These are phyloP conservation scores for Citrus hindsii DNA, from an alignment of 345 rosid genomes.

Conservation along the genomic window DNA sequence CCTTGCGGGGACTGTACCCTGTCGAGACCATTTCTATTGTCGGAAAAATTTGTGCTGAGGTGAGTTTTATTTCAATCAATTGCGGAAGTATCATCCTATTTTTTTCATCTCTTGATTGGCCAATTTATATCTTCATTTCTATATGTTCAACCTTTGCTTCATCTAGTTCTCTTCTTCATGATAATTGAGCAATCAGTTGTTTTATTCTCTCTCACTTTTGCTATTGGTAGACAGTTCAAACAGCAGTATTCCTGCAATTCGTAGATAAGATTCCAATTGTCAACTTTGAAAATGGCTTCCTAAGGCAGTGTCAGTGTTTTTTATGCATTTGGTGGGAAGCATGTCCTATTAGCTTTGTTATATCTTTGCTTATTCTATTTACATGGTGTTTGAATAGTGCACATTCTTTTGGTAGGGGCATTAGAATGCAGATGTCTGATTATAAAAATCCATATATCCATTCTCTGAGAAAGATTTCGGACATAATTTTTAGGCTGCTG, in stretches of 20 bases:
- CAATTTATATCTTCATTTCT: neutral
- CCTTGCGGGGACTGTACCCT: conserved; percentile 92
- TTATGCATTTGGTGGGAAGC: neutral
- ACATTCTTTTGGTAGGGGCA: neutral
- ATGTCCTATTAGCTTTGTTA: neutral
- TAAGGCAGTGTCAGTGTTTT: neutral
- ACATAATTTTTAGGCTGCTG: neutral
- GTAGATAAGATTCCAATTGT: neutral
- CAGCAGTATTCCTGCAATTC: neutral
- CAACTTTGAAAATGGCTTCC: neutral
- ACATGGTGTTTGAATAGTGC: neutral
- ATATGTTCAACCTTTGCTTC: neutral
- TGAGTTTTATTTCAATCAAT: conserved; percentile 15
- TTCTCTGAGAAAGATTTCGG: neutral
- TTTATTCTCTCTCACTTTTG: neutral
- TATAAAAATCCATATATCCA: neutral
- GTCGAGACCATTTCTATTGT: conserved; percentile 77
- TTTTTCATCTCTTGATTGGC: neutral
- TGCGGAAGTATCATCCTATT: neutral
- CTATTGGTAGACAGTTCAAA: neutral
- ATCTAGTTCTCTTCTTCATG: neutral
- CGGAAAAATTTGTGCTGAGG: conserved; percentile 94
- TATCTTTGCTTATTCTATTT: neutral
- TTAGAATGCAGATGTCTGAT: neutral
- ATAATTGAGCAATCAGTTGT: neutral